Conservation (phyloP, 352 stramenopile species). For the Phytophthora ohioensis region DNA sequence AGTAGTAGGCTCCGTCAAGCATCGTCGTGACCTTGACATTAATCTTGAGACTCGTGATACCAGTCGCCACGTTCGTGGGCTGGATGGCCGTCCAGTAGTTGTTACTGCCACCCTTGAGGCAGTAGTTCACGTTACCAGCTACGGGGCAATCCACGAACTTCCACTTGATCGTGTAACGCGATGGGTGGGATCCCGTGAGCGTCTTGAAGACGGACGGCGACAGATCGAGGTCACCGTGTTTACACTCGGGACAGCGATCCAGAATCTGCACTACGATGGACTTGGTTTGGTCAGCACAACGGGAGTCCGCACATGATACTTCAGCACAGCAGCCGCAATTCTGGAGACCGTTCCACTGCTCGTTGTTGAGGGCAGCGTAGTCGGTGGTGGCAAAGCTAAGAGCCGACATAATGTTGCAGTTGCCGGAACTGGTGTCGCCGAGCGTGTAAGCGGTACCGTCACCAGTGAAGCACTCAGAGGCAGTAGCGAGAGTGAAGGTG, state of each 20-base stretch:
- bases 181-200: slow-evolving; percentile 43
- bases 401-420: too few relatives aligned
- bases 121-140: slow-evolving; percentile 38
- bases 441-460: too few relatives aligned
- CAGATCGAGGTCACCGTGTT: slow-evolving; percentile 39
- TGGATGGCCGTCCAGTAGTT: slow-evolving; percentile 50
- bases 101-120: slow-evolving; percentile 37
- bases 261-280: too few relatives aligned
- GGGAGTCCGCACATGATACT: too few relatives aligned
- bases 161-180: slow-evolving; percentile 46
- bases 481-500: slow-evolving; percentile 6
- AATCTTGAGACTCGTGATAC: slow-evolving; percentile 43
- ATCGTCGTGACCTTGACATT: slow-evolving; percentile 62
- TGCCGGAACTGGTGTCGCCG: too few relatives aligned
- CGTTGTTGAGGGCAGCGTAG: too few relatives aligned
- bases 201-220: slow-evolving; percentile 46
- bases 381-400: too few relatives aligned
- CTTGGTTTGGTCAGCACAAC: too few relatives aligned
- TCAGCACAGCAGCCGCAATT: too few relatives aligned
- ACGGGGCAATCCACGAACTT: slow-evolving; percentile 49
- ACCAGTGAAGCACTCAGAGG: too few relatives aligned
- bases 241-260: too few relatives aligned
- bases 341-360: too few relatives aligned
- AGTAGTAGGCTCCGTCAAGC: slow-evolving; percentile 69
- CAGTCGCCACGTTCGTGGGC: slow-evolving; percentile 41